Evolutionary conservation across 345 rosid species (phyloP).

Genomic region (Anacardium occidentale): DNA sequence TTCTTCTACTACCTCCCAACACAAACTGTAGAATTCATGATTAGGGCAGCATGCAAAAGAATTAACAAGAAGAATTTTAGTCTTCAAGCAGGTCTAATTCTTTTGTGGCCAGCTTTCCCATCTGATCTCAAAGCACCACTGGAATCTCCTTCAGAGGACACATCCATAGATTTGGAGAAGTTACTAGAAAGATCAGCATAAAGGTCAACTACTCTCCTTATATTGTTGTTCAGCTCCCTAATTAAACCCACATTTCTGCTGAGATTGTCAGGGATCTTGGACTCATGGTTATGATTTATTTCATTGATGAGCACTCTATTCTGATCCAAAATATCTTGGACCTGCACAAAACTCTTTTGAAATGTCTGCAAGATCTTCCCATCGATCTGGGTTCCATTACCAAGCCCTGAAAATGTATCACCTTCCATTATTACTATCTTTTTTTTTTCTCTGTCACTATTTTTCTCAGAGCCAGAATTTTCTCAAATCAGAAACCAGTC

Average conservation of each 20-base stretch:
- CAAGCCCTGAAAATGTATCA: constrained; percentile 47
- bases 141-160: constrained; percentile 67
- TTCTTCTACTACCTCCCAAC: constrained; percentile 28
- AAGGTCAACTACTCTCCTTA: constrained; percentile 67
- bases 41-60: constrained; percentile 27
- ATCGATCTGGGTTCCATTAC: constrained; percentile 53
- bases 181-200: constrained; percentile 66
- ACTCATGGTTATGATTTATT: constrained; percentile 81
- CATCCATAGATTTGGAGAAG: constrained; percentile 59
- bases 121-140: constrained; percentile 47
- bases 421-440: constrained; percentile 48
- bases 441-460: neutral
- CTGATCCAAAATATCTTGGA: constrained; percentile 64
- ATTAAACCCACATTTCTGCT: constrained; percentile 70
- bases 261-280: constrained; percentile 66
- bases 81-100: constrained; percentile 49
- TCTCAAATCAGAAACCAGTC: constrained; percentile 30
- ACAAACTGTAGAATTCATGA: constrained; percentile 24
- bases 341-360: constrained; percentile 72
- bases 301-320: constrained; percentile 67
- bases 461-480: constrained; percentile 11
- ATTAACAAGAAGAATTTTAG: constrained; percentile 5
- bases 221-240: constrained; percentile 77
- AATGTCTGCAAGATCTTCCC: constrained; percentile 63
- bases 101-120: constrained; percentile 47